These are phyloP conservation scores for Daldinia caldariorum DNA, from an alignment of 495 filamentous ascomycete species.

Conservation along the genomic window DNA sequence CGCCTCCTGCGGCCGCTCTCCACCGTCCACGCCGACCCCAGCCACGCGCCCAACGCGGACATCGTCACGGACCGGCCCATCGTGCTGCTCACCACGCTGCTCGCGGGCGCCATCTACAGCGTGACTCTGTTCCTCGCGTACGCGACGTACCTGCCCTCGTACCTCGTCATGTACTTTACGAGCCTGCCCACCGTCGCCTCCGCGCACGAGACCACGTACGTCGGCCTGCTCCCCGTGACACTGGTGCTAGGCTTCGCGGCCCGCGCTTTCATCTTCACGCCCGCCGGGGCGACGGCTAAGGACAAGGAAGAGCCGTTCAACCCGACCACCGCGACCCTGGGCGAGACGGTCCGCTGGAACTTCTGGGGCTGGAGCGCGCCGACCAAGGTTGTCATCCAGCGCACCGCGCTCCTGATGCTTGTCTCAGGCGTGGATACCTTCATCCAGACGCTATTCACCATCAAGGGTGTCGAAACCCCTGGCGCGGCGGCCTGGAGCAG, in stretches of 20 bases:
- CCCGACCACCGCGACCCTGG: constrained; percentile 62
- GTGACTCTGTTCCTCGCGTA: constrained; percentile 71
- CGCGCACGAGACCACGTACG: constrained; percentile 67
- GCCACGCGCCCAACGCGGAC: constrained; percentile 70
- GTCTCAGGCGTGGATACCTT: constrained; percentile 70
- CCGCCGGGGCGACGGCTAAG: constrained; percentile 61
- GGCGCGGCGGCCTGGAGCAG: constrained; percentile 76
- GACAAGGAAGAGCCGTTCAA: constrained; percentile 55
- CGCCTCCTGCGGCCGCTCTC: constrained; percentile 71
- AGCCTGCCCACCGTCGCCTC: constrained; percentile 70
- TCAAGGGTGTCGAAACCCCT: constrained; percentile 71
- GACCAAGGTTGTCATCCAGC: constrained; percentile 70
- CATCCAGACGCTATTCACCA: constrained; percentile 66
- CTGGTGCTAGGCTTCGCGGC: constrained; percentile 71
- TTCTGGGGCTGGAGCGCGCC: constrained; percentile 68
- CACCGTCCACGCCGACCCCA: constrained; percentile 66
- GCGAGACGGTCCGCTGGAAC: constrained; percentile 69
- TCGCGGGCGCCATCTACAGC: constrained; percentile 74
- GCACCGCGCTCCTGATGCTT: constrained; percentile 69
- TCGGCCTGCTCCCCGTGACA: constrained; percentile 65
- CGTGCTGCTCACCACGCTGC: constrained; percentile 68
- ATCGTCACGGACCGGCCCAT: constrained; percentile 74
- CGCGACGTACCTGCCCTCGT: constrained; percentile 70
- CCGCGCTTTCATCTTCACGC: constrained; percentile 78
- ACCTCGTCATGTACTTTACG: constrained; percentile 75